Conservation (phyloP, 2,329 filamentous ascomycete genomes). For the Botrytis deweyae region DNA sequence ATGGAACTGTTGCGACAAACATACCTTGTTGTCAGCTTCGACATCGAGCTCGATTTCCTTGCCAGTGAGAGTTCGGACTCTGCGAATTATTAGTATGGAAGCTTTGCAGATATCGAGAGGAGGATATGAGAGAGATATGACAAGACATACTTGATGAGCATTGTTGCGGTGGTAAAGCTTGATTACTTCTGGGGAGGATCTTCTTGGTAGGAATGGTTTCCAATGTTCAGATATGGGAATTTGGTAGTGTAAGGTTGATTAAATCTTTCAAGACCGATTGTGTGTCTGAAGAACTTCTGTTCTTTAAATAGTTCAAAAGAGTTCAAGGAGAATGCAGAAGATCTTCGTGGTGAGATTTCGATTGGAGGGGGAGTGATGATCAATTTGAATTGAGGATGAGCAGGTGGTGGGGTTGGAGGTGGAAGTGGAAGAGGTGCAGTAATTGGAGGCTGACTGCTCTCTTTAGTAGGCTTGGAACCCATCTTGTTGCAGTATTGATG, state of each 20-base stretch:
- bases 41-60: constrained; percentile 99
- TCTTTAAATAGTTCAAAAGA: neutral
- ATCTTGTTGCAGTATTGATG: neutral
- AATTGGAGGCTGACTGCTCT: neutral
- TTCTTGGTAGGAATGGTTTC: neutral
- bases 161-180: neutral
- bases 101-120: neutral
- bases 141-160: constrained; percentile 16
- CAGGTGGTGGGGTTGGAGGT: neutral
- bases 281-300: neutral
- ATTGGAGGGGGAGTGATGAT: neutral
- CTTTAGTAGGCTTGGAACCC: neutral
- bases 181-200: neutral
- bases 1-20: neutral
- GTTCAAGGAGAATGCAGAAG: neutral
- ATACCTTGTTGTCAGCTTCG: constrained; percentile 87
- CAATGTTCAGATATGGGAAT: neutral
- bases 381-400: neutral
- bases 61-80: constrained; percentile 94
- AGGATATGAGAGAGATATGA: no score
- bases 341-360: neutral
- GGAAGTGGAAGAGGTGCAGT: neutral
- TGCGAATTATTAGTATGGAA: constrained; percentile 42
- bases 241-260: neutral
- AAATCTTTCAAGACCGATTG: neutral